Evolutionary conservation across 495 filamentous ascomycete species (phyloP).

Genomic region (Penicillium roqueforti): DNA sequence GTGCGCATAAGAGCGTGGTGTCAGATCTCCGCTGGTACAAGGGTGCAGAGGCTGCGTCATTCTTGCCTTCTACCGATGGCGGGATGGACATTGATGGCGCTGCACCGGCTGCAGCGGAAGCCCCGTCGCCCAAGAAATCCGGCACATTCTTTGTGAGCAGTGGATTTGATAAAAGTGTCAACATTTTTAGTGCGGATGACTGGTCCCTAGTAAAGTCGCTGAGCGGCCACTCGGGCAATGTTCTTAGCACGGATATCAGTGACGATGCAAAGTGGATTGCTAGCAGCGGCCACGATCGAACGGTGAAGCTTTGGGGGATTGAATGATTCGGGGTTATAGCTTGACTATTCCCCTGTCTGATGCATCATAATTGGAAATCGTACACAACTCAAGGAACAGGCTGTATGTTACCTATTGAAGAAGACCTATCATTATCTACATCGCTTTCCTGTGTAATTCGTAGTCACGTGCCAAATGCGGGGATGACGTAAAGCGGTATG

Average conservation of each 20-base stretch:
- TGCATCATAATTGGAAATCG: neutral
- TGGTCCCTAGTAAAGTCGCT: slow-evolving; percentile 87
- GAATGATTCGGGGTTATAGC: slow-evolving; percentile 51
- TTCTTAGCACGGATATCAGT: slow-evolving; percentile 83
- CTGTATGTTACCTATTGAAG: too few relatives aligned
- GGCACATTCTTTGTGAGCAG: slow-evolving; percentile 87
- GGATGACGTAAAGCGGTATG: slow-evolving; percentile 19
- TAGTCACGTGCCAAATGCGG: slow-evolving; percentile 18
- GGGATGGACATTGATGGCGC: slow-evolving; percentile 54
- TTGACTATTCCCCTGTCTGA: neutral
- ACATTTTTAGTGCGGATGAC: slow-evolving; percentile 92
- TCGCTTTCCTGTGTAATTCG: too few relatives aligned
- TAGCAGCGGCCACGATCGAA: slow-evolving; percentile 87
- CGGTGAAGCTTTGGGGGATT: slow-evolving; percentile 92
- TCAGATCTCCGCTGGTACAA: slow-evolving; percentile 94
- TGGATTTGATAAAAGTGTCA: slow-evolving; percentile 94
- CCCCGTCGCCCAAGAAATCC: slow-evolving; percentile 54
- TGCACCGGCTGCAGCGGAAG: slow-evolving; percentile 15
- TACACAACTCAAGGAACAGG: neutral
- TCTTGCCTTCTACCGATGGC: slow-evolving; percentile 51
- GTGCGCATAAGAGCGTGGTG: slow-evolving; percentile 87
- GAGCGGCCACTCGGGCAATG: slow-evolving; percentile 86
- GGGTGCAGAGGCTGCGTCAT: slow-evolving; percentile 65
- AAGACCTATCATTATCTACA: too few relatives aligned
- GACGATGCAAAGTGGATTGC: slow-evolving; percentile 86